Evolutionary conservation across 371 early-diverging fungal genomes (phyloP).

Genomic region (Capniomyces stellatus): DNA sequence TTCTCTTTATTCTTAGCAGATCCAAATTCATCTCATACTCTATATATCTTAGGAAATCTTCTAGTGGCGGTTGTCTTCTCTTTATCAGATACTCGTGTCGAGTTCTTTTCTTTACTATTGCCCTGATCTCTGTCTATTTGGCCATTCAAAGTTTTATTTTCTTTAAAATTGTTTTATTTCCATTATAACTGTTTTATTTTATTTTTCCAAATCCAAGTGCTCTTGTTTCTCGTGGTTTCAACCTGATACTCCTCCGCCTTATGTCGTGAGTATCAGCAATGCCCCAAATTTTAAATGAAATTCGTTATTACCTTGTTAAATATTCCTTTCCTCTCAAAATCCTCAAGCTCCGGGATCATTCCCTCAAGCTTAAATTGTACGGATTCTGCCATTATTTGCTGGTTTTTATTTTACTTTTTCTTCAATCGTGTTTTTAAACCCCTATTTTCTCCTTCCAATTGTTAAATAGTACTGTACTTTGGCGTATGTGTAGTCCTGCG

Average conservation of each 20-base stretch:
- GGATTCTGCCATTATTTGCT: slow-evolving; percentile 66
- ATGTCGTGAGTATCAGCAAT: too few species aligned
- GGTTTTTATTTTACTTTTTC: neutral
- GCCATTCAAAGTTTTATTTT: too few species aligned
- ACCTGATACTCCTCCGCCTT: too few species aligned
- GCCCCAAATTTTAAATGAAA: too few species aligned
- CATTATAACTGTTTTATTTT: too few species aligned
- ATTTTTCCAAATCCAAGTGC: neutral
- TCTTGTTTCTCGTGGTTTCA: too few species aligned
- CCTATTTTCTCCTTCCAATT: too few species aligned
- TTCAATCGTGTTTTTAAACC: neutral
- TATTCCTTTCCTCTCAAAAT: slow-evolving; percentile 55
- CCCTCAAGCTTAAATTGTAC: slow-evolving; percentile 80
- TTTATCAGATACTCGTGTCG: slow-evolving; percentile 72
- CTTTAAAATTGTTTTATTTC: too few species aligned
- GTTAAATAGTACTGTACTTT: too few species aligned
- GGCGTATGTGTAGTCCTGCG: too few species aligned
- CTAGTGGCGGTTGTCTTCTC: slow-evolving; percentile 36
- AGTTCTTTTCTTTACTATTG: slow-evolving; percentile 74
- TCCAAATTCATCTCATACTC: slow-evolving; percentile 88
- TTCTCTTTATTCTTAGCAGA: slow-evolving; percentile 58
- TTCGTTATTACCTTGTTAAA: slow-evolving; percentile 41
- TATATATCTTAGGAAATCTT: slow-evolving; percentile 75
- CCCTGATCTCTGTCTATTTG: slow-evolving; percentile 45
- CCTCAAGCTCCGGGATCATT: slow-evolving; percentile 85